Evolutionary conservation across 495 filamentous ascomycete species (phyloP).

Genomic region (Rhizodiscina lignyota): DNA sequence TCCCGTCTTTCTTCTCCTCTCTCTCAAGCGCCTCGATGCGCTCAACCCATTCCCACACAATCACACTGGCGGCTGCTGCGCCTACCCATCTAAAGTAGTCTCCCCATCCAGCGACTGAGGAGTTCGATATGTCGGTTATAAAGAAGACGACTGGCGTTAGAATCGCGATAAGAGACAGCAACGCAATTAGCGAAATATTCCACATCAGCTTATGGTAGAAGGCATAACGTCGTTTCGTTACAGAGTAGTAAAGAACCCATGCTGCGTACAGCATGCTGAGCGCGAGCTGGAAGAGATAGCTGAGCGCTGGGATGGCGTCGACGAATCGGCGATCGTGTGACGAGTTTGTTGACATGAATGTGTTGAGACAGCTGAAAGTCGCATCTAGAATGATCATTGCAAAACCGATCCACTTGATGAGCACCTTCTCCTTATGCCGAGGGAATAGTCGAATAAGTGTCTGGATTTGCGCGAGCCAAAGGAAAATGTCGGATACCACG

Average conservation of each 20-base stretch:
- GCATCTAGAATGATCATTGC: constrained; percentile 80
- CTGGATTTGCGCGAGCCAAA: constrained; percentile 96
- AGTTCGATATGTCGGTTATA: constrained; percentile 77
- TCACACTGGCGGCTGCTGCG: constrained; percentile 84
- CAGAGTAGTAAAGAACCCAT: constrained; percentile 88
- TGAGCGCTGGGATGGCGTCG: constrained; percentile 81
- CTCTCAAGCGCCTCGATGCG: constrained; percentile 92
- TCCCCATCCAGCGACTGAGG: constrained; percentile 83
- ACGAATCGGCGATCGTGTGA: constrained; percentile 55
- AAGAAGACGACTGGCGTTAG: constrained; percentile 92
- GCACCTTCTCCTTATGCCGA: constrained; percentile 88
- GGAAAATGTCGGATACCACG: constrained; percentile 81
- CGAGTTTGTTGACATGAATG: constrained; percentile 47
- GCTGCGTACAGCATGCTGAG: constrained; percentile 81
- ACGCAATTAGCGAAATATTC: constrained; percentile 75
- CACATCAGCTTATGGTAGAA: constrained; percentile 89
- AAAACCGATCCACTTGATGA: constrained; percentile 98
- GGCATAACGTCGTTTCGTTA: constrained; percentile 83
- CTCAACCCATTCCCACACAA: constrained; percentile 99
- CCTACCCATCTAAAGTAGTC: constrained; percentile 97
- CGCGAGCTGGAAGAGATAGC: constrained; percentile 83
- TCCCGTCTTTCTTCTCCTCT: constrained; percentile 91
- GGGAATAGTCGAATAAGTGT: constrained; percentile 92
- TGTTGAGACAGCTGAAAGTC: constrained; percentile 75
- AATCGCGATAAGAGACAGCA: constrained; percentile 61